Percentiles rank a stretch among this genome's conserved stretches.
Evolutionary conservation across 169 alveolate genomes (phyloP).

Genomic region (Cryptosporidium muris): DNA sequence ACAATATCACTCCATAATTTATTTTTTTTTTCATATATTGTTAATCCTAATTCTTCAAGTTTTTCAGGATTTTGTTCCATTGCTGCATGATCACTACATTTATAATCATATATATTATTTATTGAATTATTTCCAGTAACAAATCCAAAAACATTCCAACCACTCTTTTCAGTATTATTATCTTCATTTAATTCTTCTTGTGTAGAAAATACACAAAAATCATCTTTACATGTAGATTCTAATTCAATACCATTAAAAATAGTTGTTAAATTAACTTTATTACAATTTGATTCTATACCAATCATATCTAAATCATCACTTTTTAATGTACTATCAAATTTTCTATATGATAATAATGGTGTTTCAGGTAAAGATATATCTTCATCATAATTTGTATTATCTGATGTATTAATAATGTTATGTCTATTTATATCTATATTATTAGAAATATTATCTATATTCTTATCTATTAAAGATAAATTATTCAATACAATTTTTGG

Average conservation of each 20-base stretch:
- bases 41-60: slow-evolving; percentile 50
- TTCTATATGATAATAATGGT: slow-evolving; percentile 1
- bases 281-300: not conserved
- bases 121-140: slow-evolving; percentile 1
- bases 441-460: slow-evolving; percentile 6
- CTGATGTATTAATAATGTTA: not conserved
- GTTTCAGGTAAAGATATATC: slow-evolving; percentile 1
- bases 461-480: not conserved
- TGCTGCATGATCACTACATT: slow-evolving; percentile 70
- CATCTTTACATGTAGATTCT: slow-evolving; percentile 55
- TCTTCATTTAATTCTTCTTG: slow-evolving; percentile 30
- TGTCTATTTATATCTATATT: not conserved
- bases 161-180: not conserved
- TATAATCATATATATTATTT: slow-evolving; percentile 35
- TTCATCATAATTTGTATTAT: not conserved
- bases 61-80: slow-evolving; percentile 52
- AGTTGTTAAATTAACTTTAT: slow-evolving; percentile 30
- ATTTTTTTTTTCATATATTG: slow-evolving; percentile 30
- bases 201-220: slow-evolving; percentile 60
- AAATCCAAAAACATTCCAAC: slow-evolving; percentile 69
- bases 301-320: too few relatives aligned
- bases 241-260: slow-evolving; percentile 59
- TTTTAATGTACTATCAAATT: not conserved
- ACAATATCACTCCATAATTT: slow-evolving; percentile 68
- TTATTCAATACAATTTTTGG: slow-evolving; percentile 13